phyloP scores from a whole-genome alignment of 495 filamentous ascomycete genomes.

The Parmelia sp. region DNA sequence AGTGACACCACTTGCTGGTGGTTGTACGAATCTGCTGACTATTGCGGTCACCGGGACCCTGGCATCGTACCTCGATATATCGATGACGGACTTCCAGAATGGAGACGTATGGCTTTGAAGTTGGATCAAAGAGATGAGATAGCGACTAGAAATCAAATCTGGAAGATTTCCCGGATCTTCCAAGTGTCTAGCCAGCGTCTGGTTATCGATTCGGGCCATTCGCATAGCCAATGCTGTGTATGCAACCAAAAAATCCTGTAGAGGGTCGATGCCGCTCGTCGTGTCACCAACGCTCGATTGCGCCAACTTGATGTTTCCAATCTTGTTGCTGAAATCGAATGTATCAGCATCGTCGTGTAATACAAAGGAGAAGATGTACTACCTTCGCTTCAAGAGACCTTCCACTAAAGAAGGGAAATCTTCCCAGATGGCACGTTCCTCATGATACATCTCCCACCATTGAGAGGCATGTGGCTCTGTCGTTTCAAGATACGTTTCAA shows the following conservation, averaged over 20 bases:
- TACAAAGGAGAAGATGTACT: slow-evolving; percentile 29
- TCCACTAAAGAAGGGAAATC: slow-evolving; percentile 42
- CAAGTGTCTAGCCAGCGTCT: slow-evolving; percentile 22
- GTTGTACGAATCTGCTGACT: slow-evolving; percentile 13
- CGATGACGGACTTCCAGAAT: slow-evolving; percentile 26
- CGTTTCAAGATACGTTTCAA: slow-evolving; percentile 26
- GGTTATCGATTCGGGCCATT: slow-evolving; percentile 27
- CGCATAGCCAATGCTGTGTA: slow-evolving; percentile 26
- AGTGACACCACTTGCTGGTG: slow-evolving; percentile 17
- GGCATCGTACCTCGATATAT: slow-evolving; percentile 22
- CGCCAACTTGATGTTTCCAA: not conserved
- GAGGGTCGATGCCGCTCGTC: slow-evolving; percentile 6
- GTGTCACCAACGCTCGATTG: slow-evolving; percentile 1
- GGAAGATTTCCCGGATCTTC: slow-evolving; percentile 23
- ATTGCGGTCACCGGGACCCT: slow-evolving; percentile 18
- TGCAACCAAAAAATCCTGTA: slow-evolving; percentile 25
- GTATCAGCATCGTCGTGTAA: not conserved
- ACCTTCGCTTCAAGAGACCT: slow-evolving; percentile 36
- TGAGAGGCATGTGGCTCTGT: slow-evolving; percentile 23
- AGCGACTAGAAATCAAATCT: slow-evolving; percentile 29
- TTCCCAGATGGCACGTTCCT: slow-evolving; percentile 50
- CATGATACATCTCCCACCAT: slow-evolving; percentile 31
- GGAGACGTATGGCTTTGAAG: slow-evolving; percentile 16
- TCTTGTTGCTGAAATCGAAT: slow-evolving; percentile 5
- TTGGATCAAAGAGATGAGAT: slow-evolving; percentile 19